Evolutionary conservation across 1,284 basidiomycete species (phyloP), one percentile per base, ranked within the genome.

Genomic region (Lentinus polychrous): DNA sequence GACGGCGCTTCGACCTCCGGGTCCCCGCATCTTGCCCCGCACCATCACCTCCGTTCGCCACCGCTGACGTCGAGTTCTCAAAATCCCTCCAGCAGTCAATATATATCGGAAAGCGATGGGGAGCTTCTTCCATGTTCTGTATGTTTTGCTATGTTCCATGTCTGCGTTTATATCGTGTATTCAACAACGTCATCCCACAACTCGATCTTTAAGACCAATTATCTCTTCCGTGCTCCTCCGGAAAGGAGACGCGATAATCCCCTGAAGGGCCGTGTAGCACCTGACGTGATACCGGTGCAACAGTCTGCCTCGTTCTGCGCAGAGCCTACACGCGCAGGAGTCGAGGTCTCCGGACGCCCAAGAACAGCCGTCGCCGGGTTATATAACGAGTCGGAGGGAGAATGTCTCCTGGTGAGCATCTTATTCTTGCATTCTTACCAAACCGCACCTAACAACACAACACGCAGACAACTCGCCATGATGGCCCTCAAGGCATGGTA

Each of bases 401-500:
- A n/a, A 27, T 27, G 27, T 27, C 27, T 27, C 14, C 18, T 18
- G 14, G 35, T 37, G 35, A 37, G 35, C 17, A 17, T 15, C 42
- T 31, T 31, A n/a, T 31, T 23, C 6, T 27, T 35, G 27, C 14
- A 41, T 5, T 17, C 22, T 6, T 36, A n/a, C 15, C n/a, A 17
- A 27, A n/a, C n/a, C n/a, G n/a, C 35, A 34, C 32, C 35, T 17
- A 38, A 35, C 35, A 2, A 8, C 18, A 37, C 35, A 37, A 5
- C 35, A 37, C 45, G 12, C 22, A 46, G 22, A 7, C 11, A 33
- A 15, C 24, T 23, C 27, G 32, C 27, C 46, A 48, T 42, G 46
- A 48, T 48, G 46, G 41, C 36, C 40, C 20, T 15, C 45, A 12
- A 23, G 32, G 17, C 46, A 48, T 42, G 37, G 39, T 36, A 15